A percentile compares a stretch with the other conserved stretches of the same genome.
Evolutionary conservation across 2,329 filamentous ascomycete genomes (phyloP).

Genomic region (Chrysosporium queenslandicum): DNA sequence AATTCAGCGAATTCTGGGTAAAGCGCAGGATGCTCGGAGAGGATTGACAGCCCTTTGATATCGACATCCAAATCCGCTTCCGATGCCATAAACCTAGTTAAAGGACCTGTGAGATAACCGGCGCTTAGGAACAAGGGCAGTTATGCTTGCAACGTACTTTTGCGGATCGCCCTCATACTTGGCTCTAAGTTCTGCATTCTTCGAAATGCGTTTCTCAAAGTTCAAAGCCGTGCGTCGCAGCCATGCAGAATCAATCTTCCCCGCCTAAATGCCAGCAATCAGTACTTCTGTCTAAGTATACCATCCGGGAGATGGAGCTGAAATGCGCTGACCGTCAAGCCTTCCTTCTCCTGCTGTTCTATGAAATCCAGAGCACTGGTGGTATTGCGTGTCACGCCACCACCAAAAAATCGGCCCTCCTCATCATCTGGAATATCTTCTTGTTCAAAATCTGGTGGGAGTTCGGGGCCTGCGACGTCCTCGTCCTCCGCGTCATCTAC

Average conservation of each 20-base stretch:
- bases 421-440: constrained; percentile 63
- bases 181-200: constrained; percentile 80
- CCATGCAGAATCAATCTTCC: constrained; percentile 78
- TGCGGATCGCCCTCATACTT: constrained; percentile 70
- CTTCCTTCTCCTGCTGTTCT: constrained; percentile 54
- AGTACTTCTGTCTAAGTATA: constrained; percentile 15
- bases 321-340: constrained; percentile 31
- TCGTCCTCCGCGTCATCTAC: constrained; percentile 43
- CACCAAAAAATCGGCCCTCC: constrained; percentile 90
- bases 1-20: constrained; percentile 71
- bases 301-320: neutral
- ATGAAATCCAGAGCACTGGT: constrained; percentile 80
- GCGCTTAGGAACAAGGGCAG: neutral
- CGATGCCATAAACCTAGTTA: constrained; percentile 56
- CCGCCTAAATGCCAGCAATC: constrained; percentile 36
- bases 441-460: constrained; percentile 49
- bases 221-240: constrained; percentile 67
- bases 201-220: constrained; percentile 83
- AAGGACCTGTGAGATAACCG: constrained; percentile 17
- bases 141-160: constrained; percentile 46
- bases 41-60: constrained; percentile 74
- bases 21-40: constrained; percentile 75
- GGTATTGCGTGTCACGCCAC: constrained; percentile 73
- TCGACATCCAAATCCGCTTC: constrained; percentile 85
- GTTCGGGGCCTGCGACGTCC: constrained; percentile 44